phyloP scores from a whole-genome alignment of 2,329 filamentous ascomycete species.

The Pochonia chlamydosporia region DNA sequence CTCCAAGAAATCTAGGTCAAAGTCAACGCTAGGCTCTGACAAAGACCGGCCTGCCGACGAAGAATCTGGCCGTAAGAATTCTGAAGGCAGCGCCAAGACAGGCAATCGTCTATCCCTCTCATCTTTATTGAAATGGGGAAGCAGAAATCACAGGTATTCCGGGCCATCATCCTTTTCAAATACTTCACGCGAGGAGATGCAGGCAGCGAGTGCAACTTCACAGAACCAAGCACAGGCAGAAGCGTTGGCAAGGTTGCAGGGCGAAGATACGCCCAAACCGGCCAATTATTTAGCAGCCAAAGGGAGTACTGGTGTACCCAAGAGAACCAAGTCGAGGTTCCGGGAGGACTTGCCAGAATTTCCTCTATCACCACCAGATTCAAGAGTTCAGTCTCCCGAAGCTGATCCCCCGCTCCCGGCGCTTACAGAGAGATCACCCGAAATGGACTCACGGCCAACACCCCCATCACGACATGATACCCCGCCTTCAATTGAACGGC shows the following conservation, averaged over 20 bases:
- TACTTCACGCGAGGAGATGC: constrained; percentile 83
- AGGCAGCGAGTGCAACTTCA: constrained; percentile 23
- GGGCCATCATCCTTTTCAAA: constrained; percentile 81
- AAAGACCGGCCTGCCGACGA: constrained; percentile 39
- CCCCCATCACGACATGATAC: constrained; percentile 35
- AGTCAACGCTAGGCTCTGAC: constrained; percentile 39
- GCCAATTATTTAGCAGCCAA: constrained; percentile 25
- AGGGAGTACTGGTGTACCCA: constrained; percentile 47
- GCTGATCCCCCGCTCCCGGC: constrained; percentile 38
- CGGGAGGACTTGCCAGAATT: constrained; percentile 86
- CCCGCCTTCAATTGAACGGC: constrained; percentile 38
- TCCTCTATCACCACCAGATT: constrained; percentile 79
- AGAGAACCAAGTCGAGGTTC: constrained; percentile 84
- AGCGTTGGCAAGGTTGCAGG: constrained; percentile 28
- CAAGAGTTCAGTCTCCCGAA: constrained; percentile 73
- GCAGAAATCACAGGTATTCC: constrained; percentile 50
- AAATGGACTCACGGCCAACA: constrained; percentile 20
- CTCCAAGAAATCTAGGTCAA: constrained; percentile 42
- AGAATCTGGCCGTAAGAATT: constrained; percentile 46
- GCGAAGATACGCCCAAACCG: constrained; percentile 19
- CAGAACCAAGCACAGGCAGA: constrained; percentile 23
- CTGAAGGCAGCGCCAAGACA: constrained; percentile 44
- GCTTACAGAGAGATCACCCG: constrained; percentile 20
- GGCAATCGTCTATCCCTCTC: constrained; percentile 51
- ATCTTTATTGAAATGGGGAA: constrained; percentile 68